Percentiles rank a stretch among this genome's conserved stretches.
These are phyloP conservation scores for Candida mesenterica DNA, from an alignment of 1,139 yeast species.

Conservation along the genomic window DNA sequence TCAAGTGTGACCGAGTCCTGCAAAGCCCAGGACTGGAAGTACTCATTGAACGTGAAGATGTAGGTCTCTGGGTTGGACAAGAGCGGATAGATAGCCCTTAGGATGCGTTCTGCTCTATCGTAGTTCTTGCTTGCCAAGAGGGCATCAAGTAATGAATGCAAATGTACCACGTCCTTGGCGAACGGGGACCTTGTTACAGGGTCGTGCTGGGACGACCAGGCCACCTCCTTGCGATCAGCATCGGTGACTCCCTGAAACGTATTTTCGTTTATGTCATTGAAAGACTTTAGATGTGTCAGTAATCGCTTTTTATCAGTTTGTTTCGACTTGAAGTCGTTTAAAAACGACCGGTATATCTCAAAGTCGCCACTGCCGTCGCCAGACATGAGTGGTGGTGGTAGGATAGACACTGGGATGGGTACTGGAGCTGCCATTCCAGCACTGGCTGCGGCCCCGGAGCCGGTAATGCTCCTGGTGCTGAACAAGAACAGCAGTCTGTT, in stretches of 20 bases:
- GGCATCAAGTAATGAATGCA: slow-evolving; percentile 80
- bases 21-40: slow-evolving; percentile 34
- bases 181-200: slow-evolving; percentile 46
- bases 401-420: neutral
- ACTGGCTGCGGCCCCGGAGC: slow-evolving; percentile 3
- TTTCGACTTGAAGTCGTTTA: slow-evolving; percentile 11
- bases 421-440: neutral
- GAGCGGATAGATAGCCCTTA: slow-evolving; percentile 54
- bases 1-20: slow-evolving; percentile 26
- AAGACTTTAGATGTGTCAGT: slow-evolving; percentile 21
- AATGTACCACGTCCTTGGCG: slow-evolving; percentile 59
- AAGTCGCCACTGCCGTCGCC: slow-evolving; percentile 8
- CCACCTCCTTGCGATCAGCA: slow-evolving; percentile 20
- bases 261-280: slow-evolving; percentile 21
- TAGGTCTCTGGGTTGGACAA: slow-evolving; percentile 33
- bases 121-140: slow-evolving; percentile 67
- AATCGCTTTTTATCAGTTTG: slow-evolving; percentile 3
- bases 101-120: slow-evolving; percentile 68
- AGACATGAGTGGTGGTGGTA: neutral
- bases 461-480: slow-evolving; percentile 2
- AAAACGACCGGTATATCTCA: slow-evolving; percentile 15
- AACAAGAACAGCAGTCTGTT: neutral
- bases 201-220: slow-evolving; percentile 44
- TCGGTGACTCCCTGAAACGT: slow-evolving; percentile 16
- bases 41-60: slow-evolving; percentile 37